phyloP scores from a whole-genome alignment of 116 monocot species.

The Phalaenopsis hybrid region DNA sequence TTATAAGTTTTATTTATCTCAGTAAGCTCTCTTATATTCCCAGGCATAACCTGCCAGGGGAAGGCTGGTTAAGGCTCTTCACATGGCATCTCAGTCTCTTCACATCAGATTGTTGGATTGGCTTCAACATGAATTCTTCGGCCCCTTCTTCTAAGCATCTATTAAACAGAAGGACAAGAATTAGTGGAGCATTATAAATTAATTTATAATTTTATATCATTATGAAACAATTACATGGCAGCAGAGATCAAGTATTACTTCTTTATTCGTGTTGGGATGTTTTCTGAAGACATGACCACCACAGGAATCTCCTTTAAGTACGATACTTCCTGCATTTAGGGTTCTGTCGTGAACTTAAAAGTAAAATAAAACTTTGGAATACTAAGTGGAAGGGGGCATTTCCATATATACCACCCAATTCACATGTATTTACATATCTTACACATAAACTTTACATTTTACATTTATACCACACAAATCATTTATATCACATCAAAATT shows the following conservation, averaged over 20 bases:
- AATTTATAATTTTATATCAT: background rate
- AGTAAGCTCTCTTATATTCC: conserved; percentile 14
- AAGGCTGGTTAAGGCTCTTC: conserved; percentile 10
- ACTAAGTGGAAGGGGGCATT: too few relatives aligned
- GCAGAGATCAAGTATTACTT: conserved; percentile 15
- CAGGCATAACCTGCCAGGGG: conserved; percentile 10
- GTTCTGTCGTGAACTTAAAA: background rate
- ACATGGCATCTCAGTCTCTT: conserved; percentile 25
- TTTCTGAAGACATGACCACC: conserved; percentile 32
- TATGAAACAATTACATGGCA: background rate
- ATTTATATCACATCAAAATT: too few relatives aligned
- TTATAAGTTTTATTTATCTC: background rate
- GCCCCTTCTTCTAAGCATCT: conserved; percentile 32
- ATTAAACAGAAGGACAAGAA: background rate
- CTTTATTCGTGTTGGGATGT: conserved; percentile 24
- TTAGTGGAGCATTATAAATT: background rate
- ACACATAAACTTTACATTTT: too few relatives aligned
- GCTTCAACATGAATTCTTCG: conserved; percentile 32
- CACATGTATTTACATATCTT: too few relatives aligned
- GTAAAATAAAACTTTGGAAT: background rate
- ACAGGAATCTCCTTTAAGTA: conserved; percentile 26
- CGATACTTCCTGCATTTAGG: conserved; percentile 23
- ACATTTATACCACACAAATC: too few relatives aligned
- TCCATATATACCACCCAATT: too few relatives aligned
- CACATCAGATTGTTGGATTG: conserved; percentile 32